Percentiles rank a stretch among this genome's conserved stretches.
Evolutionary conservation across 2,329 filamentous ascomycete genomes (phyloP).

Genomic region (Graphilbum ipis-grandicollis): DNA sequence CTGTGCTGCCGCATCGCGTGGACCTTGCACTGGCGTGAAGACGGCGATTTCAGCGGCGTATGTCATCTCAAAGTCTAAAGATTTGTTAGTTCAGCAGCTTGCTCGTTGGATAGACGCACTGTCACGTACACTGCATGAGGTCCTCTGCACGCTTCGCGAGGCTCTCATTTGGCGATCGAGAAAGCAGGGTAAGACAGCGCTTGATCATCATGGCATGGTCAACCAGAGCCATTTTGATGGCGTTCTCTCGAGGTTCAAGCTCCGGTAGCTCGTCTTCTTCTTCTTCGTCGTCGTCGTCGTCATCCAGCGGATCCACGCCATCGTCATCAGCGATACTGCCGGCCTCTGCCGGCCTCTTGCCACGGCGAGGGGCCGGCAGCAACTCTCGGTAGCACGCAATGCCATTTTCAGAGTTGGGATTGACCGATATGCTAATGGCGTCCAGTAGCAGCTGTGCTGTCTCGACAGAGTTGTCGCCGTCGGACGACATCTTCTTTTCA

Average conservation of each 20-base stretch:
- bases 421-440: slow-evolving; percentile 60
- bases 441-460: slow-evolving; percentile 54
- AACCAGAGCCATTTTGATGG: slow-evolving; percentile 68
- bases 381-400: slow-evolving; percentile 63
- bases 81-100: too few relatives aligned
- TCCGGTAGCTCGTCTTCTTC: slow-evolving; percentile 24
- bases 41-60: slow-evolving; percentile 50
- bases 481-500: slow-evolving; percentile 49
- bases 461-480: slow-evolving; percentile 47
- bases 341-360: slow-evolving; percentile 13
- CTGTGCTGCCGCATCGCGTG: slow-evolving; percentile 21
- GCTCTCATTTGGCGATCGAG: slow-evolving; percentile 42
- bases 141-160: slow-evolving; percentile 39
- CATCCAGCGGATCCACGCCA: slow-evolving; percentile 22
- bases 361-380: slow-evolving; percentile 37
- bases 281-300: slow-evolving; percentile 24
- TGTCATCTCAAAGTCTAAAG: slow-evolving; percentile 43
- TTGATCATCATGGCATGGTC: slow-evolving; percentile 84
- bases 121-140: slow-evolving; percentile 46
- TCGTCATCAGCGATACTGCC: slow-evolving; percentile 21
- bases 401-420: slow-evolving; percentile 55
- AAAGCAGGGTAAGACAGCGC: slow-evolving; percentile 56
- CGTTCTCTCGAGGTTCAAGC: slow-evolving; percentile 48
- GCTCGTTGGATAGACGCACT: too few relatives aligned
- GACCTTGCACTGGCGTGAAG: slow-evolving; percentile 33